Evolutionary conservation across 2,329 filamentous ascomycete species (phyloP), one percentile per base, ranked within the genome.

Genomic region (Xylariaceae sp.): DNA sequence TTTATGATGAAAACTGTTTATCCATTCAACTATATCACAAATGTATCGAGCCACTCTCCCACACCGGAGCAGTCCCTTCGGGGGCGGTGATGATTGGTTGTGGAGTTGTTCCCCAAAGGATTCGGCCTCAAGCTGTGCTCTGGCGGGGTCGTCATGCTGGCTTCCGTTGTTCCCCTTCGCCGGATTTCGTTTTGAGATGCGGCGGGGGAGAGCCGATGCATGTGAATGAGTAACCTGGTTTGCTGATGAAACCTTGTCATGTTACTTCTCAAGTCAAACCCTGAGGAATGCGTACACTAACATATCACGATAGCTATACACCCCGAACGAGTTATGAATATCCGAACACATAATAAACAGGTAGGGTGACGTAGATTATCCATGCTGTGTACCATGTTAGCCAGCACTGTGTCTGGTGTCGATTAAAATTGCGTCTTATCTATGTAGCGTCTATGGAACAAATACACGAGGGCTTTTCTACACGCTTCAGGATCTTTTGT

Each of bases 21-120:
- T 88, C 84, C 84, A 88, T 88, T 88, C 84, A 80, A 86, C 82
- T 79, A 87, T 76, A 70, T 78, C 79, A 76, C 79, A 71, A 55
- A 13, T 73, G 74, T 69, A 76, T 85, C 86, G 76, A 87, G 84
- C 81, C 80, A 83, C 81, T 75, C 87, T 89, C 79, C 81, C 86
- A 71, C 83, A 88, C 86, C 81, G 69, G 75, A 90, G 83, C 65
- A 60, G 69, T 67, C 70, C 64, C 22, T 63, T 64, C 60, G 63
- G 62, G 59, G 70, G 66, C 66, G 72, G 78, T 75, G 72, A 89
- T 77, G 86, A 89, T 72, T 68, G 79, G 87, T 89, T 86, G 87
- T 89, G 86, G 83, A 89, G 87, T 88, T 82, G 68, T 68, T 69
- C 63, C 18, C 66, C 66, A 61, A 64, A 62, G 59, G 17, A 48